phyloP scores from a whole-genome alignment of 352 stramenopile genomes.

The Phytophthora nicotianae region DNA sequence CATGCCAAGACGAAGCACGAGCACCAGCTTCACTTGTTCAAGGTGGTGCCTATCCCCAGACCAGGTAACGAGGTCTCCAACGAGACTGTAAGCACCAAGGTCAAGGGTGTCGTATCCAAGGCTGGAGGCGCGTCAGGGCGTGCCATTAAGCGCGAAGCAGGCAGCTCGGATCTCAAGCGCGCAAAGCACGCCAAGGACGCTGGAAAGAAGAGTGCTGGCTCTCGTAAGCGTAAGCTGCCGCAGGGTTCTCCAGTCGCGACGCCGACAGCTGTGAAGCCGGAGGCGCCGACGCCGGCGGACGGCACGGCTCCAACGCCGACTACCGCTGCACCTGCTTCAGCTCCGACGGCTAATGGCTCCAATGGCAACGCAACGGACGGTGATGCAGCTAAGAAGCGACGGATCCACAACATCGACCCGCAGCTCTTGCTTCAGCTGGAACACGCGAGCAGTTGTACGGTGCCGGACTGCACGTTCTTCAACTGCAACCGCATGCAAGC shows the following conservation, averaged over 20 bases:
- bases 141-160: conserved; percentile 50
- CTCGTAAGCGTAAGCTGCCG: conserved; percentile 77
- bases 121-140: conserved; percentile 28
- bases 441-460: conserved; percentile 77
- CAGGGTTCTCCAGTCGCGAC: conserved; percentile 41
- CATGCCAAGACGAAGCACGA: conserved; percentile 92
- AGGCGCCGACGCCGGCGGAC: conserved; percentile 7
- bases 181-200: conserved; percentile 33
- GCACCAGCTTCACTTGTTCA: conserved; percentile 93
- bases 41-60: conserved; percentile 89
- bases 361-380: conserved; percentile 37
- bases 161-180: conserved; percentile 54
- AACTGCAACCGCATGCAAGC: conserved; percentile 88
- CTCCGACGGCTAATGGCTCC: conserved; percentile 2
- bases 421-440: conserved; percentile 87
- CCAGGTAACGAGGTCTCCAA: conserved; percentile 51
- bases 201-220: conserved; percentile 39
- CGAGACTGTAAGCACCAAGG: conserved; percentile 37
- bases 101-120: conserved; percentile 39
- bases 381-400: conserved; percentile 92
- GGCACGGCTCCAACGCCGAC: not conserved
- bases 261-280: conserved; percentile 13
- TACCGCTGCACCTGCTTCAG: not conserved
- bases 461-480: conserved; percentile 78
- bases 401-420: conserved; percentile 89